Evolutionary conservation across 2,329 filamentous ascomycete genomes (phyloP).

Genomic region (Didymosphaeria variabile): DNA sequence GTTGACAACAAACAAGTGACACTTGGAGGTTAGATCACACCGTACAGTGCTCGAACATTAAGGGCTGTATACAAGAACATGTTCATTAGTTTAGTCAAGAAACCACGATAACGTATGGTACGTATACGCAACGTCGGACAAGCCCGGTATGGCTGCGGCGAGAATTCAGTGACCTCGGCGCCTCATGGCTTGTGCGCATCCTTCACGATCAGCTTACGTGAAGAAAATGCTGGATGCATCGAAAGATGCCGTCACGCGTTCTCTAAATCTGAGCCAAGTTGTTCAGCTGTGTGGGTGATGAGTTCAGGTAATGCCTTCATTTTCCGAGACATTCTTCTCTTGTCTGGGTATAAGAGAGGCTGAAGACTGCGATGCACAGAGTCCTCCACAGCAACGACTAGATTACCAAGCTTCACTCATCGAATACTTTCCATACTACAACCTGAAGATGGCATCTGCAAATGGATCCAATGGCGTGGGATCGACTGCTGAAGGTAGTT

Average conservation of each 20-base stretch:
- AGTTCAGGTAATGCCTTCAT: not conserved
- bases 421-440: not conserved
- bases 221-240: not conserved
- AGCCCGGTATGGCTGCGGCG: too few relatives aligned
- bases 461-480: not conserved
- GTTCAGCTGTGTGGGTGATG: not conserved
- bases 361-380: not conserved
- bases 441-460: not conserved
- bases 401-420: not conserved
- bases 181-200: not conserved
- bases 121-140: too few relatives aligned
- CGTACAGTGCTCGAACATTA: too few relatives aligned
- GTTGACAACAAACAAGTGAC: too few relatives aligned
- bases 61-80: too few relatives aligned
- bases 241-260: not conserved
- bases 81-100: too few relatives aligned
- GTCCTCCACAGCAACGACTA: not conserved
- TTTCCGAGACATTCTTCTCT: conserved; percentile 1
- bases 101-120: too few relatives aligned
- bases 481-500: not conserved
- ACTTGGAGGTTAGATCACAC: too few relatives aligned
- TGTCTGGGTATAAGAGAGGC: not conserved
- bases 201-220: conserved; percentile 6
- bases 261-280: not conserved
- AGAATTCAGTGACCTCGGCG: not conserved